These are phyloP conservation scores for Serendipita sp. DNA, from an alignment of 1,284 basidiomycete genomes.

Conservation along the genomic window DNA sequence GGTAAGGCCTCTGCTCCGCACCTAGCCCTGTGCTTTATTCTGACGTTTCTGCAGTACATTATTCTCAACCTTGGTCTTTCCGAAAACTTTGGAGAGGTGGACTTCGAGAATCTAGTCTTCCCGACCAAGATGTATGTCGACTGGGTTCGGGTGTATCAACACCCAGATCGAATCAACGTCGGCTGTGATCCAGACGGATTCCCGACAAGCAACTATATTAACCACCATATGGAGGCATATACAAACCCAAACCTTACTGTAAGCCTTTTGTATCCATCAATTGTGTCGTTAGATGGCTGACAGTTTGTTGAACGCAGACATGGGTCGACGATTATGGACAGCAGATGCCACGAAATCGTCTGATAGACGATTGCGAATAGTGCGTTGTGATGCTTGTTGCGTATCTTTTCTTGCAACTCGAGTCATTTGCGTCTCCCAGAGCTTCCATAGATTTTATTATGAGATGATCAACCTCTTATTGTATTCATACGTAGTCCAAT, in stretches of 20 bases:
- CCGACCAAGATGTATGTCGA: slow-evolving; percentile 65
- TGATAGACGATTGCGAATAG: slow-evolving; percentile 23
- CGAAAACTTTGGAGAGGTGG: slow-evolving; percentile 55
- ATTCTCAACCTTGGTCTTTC: slow-evolving; percentile 76
- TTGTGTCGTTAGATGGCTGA: not conserved
- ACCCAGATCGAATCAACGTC: slow-evolving; percentile 48
- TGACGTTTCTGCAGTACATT: slow-evolving; percentile 39
- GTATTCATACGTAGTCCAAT: too few species aligned
- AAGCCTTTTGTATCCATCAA: not conserved
- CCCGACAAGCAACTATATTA: slow-evolving; percentile 66
- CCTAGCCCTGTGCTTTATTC: not conserved
- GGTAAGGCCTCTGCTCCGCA: slow-evolving; percentile 27
- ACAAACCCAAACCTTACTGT: slow-evolving; percentile 26
- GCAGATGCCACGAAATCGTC: slow-evolving; percentile 43
- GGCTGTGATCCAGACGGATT: slow-evolving; percentile 71
- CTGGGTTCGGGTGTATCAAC: slow-evolving; percentile 74
- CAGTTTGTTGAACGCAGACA: slow-evolving; percentile 13
- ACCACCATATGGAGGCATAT: slow-evolving; percentile 36
- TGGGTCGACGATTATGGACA: slow-evolving; percentile 40
- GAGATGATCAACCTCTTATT: too few species aligned
- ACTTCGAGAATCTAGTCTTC: slow-evolving; percentile 51
- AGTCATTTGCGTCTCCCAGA: not conserved
- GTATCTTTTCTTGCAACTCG: not conserved
- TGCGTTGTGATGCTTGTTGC: not conserved
- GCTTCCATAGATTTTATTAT: too few species aligned